phyloP scores from a whole-genome alignment of 2,329 filamentous ascomycete species.

The Botrytis pseudocinerea region DNA sequence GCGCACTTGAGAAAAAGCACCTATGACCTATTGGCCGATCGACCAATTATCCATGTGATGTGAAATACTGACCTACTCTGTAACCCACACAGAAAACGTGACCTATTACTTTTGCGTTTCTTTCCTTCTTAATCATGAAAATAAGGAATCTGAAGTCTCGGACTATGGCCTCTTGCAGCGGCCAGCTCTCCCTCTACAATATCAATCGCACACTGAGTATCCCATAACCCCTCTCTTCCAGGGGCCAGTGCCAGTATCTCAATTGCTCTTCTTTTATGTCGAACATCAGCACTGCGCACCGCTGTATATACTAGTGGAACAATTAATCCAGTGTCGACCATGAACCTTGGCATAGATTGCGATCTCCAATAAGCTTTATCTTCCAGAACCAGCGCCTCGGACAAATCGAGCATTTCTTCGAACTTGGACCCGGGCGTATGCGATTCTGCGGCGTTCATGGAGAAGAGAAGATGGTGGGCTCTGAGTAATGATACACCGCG shows the following conservation, averaged over 20 bases:
- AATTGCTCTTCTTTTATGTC: conserved; percentile 29
- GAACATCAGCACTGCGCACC: conserved; percentile 26
- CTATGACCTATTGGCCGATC: background rate
- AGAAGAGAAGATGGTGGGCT: conserved; percentile 33
- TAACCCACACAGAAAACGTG: too few species aligned
- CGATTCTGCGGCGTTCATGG: conserved; percentile 29
- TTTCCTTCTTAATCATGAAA: background rate
- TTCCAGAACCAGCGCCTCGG: conserved; percentile 27
- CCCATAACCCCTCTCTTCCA: conserved; percentile 39
- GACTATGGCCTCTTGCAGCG: background rate
- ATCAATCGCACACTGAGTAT: conserved; percentile 31
- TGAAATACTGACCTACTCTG: background rate
- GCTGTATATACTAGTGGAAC: conserved; percentile 35
- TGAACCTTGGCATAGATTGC: conserved; percentile 18
- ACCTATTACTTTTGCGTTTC: background rate
- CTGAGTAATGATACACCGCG: conserved; percentile 52
- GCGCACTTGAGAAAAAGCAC: background rate
- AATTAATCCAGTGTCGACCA: conserved; percentile 32
- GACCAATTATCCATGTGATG: background rate
- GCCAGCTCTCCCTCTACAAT: conserved; percentile 27
- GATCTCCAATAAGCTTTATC: conserved; percentile 6
- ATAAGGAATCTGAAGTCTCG: background rate
- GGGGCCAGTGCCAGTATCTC: conserved; percentile 31
- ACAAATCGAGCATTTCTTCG: conserved; percentile 33
- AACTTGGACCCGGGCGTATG: conserved; percentile 28